Percentiles rank a stretch among this genome's conserved stretches.
These are phyloP conservation scores for Calonectria multiphialidica DNA, from an alignment of 2,329 filamentous ascomycete species.

Conservation along the genomic window DNA sequence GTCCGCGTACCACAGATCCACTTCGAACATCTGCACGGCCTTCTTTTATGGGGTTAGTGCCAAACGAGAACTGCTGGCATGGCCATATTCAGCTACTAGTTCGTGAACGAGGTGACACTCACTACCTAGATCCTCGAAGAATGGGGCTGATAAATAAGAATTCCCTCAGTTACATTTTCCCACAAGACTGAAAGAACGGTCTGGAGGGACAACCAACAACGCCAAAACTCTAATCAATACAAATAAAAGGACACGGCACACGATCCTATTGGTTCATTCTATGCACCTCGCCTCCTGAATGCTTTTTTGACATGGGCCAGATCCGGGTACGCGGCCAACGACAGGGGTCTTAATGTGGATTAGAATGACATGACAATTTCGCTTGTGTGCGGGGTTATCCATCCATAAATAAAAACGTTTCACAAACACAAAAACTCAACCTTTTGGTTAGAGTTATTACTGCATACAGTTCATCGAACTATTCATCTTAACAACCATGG, in stretches of 20 bases:
- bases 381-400: background rate
- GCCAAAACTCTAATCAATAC: background rate
- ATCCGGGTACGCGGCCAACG: background rate
- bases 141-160: slow-evolving; percentile 1
- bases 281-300: background rate
- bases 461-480: background rate
- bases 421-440: background rate
- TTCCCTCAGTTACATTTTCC: slow-evolving; percentile 8
- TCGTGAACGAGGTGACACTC: background rate
- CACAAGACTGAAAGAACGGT: background rate
- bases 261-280: background rate
- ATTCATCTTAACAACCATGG: background rate
- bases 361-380: slow-evolving; percentile 5
- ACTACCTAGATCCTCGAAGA: background rate
- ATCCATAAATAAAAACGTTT: background rate
- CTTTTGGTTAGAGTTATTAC: background rate
- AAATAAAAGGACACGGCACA: background rate
- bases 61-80: background rate
- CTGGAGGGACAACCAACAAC: background rate
- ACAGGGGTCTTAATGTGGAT: background rate
- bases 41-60: background rate
- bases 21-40: background rate
- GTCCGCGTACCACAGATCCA: background rate
- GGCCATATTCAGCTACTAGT: background rate
- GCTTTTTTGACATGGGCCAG: background rate